Base-by-base conservation (phyloP, 345 rosid species). In the Salix brachista region DNA sequence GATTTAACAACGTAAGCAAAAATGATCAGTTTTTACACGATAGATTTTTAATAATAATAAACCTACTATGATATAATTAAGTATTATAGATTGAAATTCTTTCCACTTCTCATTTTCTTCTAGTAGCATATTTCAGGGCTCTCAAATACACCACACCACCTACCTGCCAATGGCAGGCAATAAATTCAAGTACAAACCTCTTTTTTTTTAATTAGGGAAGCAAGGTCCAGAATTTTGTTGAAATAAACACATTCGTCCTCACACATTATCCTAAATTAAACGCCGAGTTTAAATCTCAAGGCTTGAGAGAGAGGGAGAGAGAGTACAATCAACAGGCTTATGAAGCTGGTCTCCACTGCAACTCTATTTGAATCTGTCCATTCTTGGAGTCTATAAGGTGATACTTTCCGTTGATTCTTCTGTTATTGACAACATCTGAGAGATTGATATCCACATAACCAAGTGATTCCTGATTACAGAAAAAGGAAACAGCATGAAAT, bases 361-460 rank as follows among this genome's bases (percentile, higher is more conserved):
- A 72, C 87, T 96, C 99, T 39, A 96, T 75, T 82, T 90, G 98
- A 82, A 96, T 85, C 84, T 77, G 75, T 13, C 99, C 97, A 32
- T 93, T 93, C 86, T 84, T 96, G 0, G 99, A 95, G 88, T 91
- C 98, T 72, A 95, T 95, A 36, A 95, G 96, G 78, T 93, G 95
- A 83, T 86, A 90, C 87, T 85, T 91, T 89, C 92, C 94, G 48
- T 93, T 93, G 86, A 89, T 91, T 75, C 98, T 83, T 74, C 84
- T 89, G 92, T 95, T 95, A 91, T 70, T 88, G 64, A 95, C 89
- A 21, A 90, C 98, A 80, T 96, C 98, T 8, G 88, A 80, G 69
- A 93, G 94, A 77, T 70, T 83, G 75, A 95, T 87, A 73, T 87
- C 91, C 52, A 90, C 81, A 50, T 90, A 95, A 46, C 99, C 99